A percentile compares a stretch with the other conserved stretches of the same genome.
phyloP scores from a whole-genome alignment of 257 asterid species.

The Solanum clarkiae region DNA sequence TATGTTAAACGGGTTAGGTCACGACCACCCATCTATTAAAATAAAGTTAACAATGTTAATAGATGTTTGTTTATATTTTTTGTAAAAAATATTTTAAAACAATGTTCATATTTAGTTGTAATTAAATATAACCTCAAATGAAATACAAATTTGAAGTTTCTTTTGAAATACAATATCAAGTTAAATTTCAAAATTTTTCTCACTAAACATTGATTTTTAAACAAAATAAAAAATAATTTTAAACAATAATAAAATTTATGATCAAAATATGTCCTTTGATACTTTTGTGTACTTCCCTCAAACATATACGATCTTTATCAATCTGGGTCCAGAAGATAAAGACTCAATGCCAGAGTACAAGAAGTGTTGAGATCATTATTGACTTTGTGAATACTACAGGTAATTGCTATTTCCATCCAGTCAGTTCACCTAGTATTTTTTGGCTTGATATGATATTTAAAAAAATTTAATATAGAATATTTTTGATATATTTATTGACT shows the following conservation, averaged over 20 bases:
- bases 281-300: neutral
- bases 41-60: too few relatives aligned
- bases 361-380: neutral
- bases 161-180: neutral
- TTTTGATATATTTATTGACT: too few relatives aligned
- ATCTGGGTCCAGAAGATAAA: neutral
- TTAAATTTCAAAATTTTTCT: neutral
- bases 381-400: neutral
- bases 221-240: neutral
- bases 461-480: too few relatives aligned
- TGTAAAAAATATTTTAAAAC: too few relatives aligned
- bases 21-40: too few relatives aligned
- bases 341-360: neutral
- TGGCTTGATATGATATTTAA: too few relatives aligned
- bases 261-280: neutral
- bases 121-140: neutral
- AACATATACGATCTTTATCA: neutral
- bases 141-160: neutral
- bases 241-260: neutral
- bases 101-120: neutral
- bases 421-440: too few relatives aligned
- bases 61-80: too few relatives aligned
- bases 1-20: too few relatives aligned
- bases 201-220: neutral
- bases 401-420: too few relatives aligned